Base-by-base conservation (phyloP, 352 stramenopile genomes). In the Phytopythium ostracodes region DNA sequence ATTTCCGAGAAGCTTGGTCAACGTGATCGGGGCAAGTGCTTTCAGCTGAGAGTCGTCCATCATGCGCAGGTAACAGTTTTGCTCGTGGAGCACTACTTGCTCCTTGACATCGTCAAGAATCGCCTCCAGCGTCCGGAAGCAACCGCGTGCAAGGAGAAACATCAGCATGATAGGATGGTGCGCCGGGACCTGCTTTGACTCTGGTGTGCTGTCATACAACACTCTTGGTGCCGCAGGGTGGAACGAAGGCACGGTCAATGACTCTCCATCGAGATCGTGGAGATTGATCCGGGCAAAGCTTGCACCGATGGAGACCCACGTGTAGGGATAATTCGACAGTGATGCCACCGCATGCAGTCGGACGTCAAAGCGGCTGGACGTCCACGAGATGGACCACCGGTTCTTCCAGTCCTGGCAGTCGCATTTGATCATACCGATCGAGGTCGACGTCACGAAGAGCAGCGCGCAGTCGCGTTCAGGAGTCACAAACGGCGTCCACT, bases 41-140 rank as follows among this genome's bases (percentile, higher is more conserved):
- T 52, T 68, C 29, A 92, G 54, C n/a, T 70, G 60, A 17, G 72
- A 66, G 40, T 84, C 73, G 18, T 91, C 71, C 15, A 73, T 59
- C 87, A 94, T 94, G 50, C 76, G 77, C 27, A 94, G 33, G 64
- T 92, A 96, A 44, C 83, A 92, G 15, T 66, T 74, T 70, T 92
- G 82, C 60, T 94, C 79, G 49, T 94, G 80, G 42, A 81, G 72
- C 20, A 75, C n/a, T 46, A 96, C 78, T 35, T 72, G 75, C 3
- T 63, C 49, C 49, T 82, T 76, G 44, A 94, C 71, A 42, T 92
- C 68, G 29, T 84, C 68, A 11, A 93, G 61, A 22, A 88, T 49
- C 22, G 60, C 71, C 49, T 91, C 67, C 4, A 92, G 62, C n/a
- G 70, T 88, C 20, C 68, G 50, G 35, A 94, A 92, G 17, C 74